Base-by-base conservation (phyloP, 108 stramenopile species). In the Poteriospumella lacustris region DNA sequence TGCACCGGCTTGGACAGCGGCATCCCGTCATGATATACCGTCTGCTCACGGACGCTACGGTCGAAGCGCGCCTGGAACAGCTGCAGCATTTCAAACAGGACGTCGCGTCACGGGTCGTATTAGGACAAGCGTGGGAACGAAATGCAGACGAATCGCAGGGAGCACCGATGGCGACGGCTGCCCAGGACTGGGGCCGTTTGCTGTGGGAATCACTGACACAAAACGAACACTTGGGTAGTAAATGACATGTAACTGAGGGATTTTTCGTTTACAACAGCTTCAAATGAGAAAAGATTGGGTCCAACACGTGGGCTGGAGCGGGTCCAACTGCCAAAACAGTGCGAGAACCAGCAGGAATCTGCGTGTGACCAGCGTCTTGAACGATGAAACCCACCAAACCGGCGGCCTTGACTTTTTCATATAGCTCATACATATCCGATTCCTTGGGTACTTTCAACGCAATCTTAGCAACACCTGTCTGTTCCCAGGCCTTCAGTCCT, bases 281-380 rank as follows among this genome's bases (percentile, higher is more conserved):
- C 40, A 95, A 78, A 85, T 95, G 92, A 36, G 89, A 87, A 0
- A 89, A 90, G 28, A 95, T 78, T 44, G 80, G 91, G 34, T 93
- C 92, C 81, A 95, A 91, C 34, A 89, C 90, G 67, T 76, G 78
- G 0, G 88, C 87, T 36, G 94, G 94, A 0, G 91, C 92, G 40
- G 92, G 92, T 40, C 91, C 91, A 52, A 95, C 77, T 52, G 92
- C 94, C 52, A 93, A 79, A 2, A 95, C 94, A 24, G 94, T 95
- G 60, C 91, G 76, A 31, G 89, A 90, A 56, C 94, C 94, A 34
- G 94, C 92, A 24, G 92, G 91, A 85, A 95, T 95, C 84, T 95
- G 94, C 38, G 94, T 95, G 42, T 92, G 82, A 12, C 94, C 94
- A 1, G 94, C 94, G 86, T 95, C 94, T 79, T 90, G 91, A 1